Evolutionary conservation across 805 yeast species (phyloP).

Genomic region (Candida namnaoensis): DNA sequence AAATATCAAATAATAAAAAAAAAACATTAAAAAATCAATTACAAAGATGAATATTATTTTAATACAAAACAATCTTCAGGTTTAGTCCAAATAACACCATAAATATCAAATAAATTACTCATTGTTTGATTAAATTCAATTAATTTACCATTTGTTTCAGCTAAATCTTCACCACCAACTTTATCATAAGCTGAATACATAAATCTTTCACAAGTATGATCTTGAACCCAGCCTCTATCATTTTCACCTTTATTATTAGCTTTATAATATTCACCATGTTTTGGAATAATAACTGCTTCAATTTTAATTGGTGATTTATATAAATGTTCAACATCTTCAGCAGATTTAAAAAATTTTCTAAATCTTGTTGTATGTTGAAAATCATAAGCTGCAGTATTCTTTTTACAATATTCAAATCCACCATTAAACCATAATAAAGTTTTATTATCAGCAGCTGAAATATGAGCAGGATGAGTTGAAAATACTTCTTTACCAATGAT

Average conservation of each 20-base stretch:
- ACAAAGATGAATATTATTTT: no score
- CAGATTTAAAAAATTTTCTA: conserved; percentile 3
- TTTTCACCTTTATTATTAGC: conserved; percentile 34
- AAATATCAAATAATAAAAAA: no score
- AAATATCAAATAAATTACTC: conserved; percentile 19
- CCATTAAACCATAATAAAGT: conserved; percentile 53
- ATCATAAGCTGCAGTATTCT: conserved; percentile 22
- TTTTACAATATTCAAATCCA: conserved; percentile 43
- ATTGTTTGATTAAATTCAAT: conserved; percentile 11
- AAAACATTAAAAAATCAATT: no score
- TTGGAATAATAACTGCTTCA: conserved; percentile 40
- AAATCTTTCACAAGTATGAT: conserved; percentile 37
- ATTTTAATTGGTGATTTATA: conserved; percentile 30
- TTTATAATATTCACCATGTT: conserved; percentile 27
- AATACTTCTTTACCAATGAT: conserved; percentile 34
- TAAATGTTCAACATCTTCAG: conserved; percentile 20
- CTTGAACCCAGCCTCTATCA: conserved; percentile 34
- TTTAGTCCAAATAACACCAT: conserved; percentile 27
- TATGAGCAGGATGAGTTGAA: conserved; percentile 54
- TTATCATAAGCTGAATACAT: conserved; percentile 52
- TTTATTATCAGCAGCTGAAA: conserved; percentile 35
- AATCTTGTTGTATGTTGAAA: conserved; percentile 18
- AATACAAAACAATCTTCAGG: not conserved
- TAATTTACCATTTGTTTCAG: conserved; percentile 10
- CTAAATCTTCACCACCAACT: conserved; percentile 29